These are phyloP conservation scores for Sugiyamaella mastotermitis DNA, from an alignment of 805 yeast genomes.

Conservation along the genomic window DNA sequence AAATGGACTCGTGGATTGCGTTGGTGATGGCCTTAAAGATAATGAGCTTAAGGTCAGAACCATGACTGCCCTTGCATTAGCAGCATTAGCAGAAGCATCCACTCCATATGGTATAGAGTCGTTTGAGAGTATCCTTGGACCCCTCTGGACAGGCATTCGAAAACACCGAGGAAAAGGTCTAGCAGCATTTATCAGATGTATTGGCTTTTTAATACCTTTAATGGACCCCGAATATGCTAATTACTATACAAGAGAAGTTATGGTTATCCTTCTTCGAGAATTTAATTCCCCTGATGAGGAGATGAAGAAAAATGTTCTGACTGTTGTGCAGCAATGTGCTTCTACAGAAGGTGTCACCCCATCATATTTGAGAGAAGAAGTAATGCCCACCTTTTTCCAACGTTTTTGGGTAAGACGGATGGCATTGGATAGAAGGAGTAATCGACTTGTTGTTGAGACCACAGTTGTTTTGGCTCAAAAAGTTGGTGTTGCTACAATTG, in stretches of 20 bases:
- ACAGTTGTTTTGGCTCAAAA: conserved; percentile 60
- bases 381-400: conserved; percentile 57
- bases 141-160: conserved; percentile 73
- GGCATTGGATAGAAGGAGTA: conserved; percentile 48
- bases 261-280: conserved; percentile 62
- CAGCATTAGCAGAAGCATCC: conserved; percentile 73
- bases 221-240: conserved; percentile 81
- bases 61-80: conserved; percentile 63
- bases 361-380: conserved; percentile 43
- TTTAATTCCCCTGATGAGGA: conserved; percentile 82
- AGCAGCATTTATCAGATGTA: conserved; percentile 68
- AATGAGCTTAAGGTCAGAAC: conserved; percentile 62
- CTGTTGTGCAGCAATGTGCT: conserved; percentile 62
- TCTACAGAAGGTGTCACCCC: conserved; percentile 49
- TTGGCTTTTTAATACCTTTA: conserved; percentile 76
- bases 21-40: conserved; percentile 55
- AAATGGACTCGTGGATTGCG: conserved; percentile 55
- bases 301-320: conserved; percentile 67
- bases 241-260: conserved; percentile 69
- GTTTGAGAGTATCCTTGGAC: conserved; percentile 67
- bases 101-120: conserved; percentile 88
- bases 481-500: conserved; percentile 56
- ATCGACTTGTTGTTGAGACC: conserved; percentile 62
- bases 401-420: conserved; percentile 78
- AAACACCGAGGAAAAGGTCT: conserved; percentile 71